phyloP scores from a whole-genome alignment of 73 alveolate species.

The Paramecium octaurelia region DNA sequence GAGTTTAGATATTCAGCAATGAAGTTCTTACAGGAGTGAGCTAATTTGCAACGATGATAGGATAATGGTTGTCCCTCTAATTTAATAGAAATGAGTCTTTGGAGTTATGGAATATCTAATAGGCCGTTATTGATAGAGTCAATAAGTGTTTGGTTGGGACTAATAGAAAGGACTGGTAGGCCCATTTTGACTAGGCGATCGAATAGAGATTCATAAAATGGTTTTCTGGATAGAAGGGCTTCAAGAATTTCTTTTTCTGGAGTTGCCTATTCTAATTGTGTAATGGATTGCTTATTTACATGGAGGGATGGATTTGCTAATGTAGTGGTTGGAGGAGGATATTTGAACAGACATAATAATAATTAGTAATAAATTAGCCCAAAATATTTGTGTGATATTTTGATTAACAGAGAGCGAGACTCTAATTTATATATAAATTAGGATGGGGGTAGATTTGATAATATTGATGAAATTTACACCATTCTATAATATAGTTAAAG shows the following conservation, averaged over 20 bases:
- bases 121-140: background rate
- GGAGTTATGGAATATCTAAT: background rate
- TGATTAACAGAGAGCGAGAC: background rate
- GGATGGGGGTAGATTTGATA: background rate
- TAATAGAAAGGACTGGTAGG: background rate
- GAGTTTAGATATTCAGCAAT: background rate
- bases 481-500: background rate
- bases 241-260: background rate
- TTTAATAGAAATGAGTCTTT: background rate
- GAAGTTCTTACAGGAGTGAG: background rate
- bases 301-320: background rate
- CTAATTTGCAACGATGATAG: background rate
- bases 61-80: background rate
- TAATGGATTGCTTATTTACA: background rate
- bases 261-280: background rate
- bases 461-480: background rate
- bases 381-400: background rate
- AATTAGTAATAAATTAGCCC: background rate
- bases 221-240: background rate
- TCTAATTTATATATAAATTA: background rate
- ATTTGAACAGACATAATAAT: background rate
- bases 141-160: background rate
- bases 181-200: background rate
- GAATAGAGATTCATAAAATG: background rate
- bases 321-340: background rate